Percentiles rank a stretch among this genome's conserved stretches.
phyloP scores from a whole-genome alignment of 75 land plant genomes.

The Gnetum montanum region DNA sequence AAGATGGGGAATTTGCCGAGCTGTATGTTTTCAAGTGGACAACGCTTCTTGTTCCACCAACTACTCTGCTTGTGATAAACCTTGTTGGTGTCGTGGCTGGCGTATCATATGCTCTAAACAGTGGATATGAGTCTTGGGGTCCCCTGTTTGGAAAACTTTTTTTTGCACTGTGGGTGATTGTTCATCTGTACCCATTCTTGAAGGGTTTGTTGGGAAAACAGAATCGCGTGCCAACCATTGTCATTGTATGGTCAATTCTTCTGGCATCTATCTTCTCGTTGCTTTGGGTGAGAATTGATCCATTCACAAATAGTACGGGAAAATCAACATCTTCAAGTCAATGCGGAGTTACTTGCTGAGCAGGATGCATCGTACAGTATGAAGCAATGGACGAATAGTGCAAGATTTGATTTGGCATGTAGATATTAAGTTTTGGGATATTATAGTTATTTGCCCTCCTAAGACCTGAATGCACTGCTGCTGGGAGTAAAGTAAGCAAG shows the following conservation, averaged over 20 bases:
- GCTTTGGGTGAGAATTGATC: conserved; percentile 81
- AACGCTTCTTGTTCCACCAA: conserved; percentile 71
- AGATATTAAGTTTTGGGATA: too few species aligned
- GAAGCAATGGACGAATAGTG: too few species aligned
- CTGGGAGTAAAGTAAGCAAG: too few species aligned
- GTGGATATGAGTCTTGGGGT: conserved; percentile 90
- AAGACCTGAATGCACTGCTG: too few species aligned
- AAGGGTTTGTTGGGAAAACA: conserved; percentile 84
- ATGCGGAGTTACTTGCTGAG: conserved; percentile 70
- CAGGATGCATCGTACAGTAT: neutral
- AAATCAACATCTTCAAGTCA: conserved; percentile 20
- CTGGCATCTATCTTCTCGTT: conserved; percentile 88
- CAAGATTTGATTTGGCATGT: too few species aligned
- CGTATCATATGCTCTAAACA: conserved; percentile 72
- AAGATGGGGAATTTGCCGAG: conserved; percentile 80
- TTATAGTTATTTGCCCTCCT: too few species aligned
- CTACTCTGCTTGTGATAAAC: conserved; percentile 67
- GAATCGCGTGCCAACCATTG: conserved; percentile 78
- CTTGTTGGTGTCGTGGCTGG: conserved; percentile 83
- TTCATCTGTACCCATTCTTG: conserved; percentile 85
- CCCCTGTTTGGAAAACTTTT: conserved; percentile 82
- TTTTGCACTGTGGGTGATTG: conserved; percentile 86
- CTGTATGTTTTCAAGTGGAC: conserved; percentile 91
- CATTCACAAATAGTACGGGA: conserved; percentile 30
- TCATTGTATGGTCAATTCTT: conserved; percentile 83